Conservation (phyloP, 169 alveolate genomes). For the Plasmodium gonderi region DNA sequence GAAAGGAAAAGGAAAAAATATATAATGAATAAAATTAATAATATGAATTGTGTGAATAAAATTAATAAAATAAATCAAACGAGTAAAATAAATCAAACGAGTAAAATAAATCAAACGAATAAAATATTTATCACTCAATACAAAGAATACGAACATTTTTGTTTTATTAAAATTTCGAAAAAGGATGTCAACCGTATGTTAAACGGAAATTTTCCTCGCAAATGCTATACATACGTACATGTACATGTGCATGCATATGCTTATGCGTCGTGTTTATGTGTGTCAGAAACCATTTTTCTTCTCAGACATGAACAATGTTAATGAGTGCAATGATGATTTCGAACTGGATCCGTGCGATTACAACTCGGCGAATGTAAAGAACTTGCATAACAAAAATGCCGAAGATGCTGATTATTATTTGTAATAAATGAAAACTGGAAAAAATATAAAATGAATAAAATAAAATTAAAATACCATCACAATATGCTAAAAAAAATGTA, state of each 20-base stretch:
- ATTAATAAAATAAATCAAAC: too few species aligned
- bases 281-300: constrained; percentile 2
- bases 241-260: neutral
- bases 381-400: constrained; percentile 36
- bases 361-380: constrained; percentile 20
- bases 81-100: neutral
- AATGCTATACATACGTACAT: neutral
- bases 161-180: neutral
- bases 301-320: constrained; percentile 36
- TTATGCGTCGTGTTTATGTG: neutral
- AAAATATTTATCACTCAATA: neutral
- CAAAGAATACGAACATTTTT: neutral
- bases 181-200: neutral
- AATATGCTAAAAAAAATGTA: neutral
- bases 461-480: neutral
- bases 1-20: too few species aligned
- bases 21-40: too few species aligned
- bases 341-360: constrained; percentile 47
- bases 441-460: neutral
- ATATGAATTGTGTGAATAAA: too few species aligned
- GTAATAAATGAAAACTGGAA: constrained; percentile 35
- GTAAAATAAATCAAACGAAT: neutral
- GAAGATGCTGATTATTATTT: constrained; percentile 74
- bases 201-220: neutral
- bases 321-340: constrained; percentile 44